Conservation (phyloP, 208 protist genomes). For the Wallacemonas sp. region DNA sequence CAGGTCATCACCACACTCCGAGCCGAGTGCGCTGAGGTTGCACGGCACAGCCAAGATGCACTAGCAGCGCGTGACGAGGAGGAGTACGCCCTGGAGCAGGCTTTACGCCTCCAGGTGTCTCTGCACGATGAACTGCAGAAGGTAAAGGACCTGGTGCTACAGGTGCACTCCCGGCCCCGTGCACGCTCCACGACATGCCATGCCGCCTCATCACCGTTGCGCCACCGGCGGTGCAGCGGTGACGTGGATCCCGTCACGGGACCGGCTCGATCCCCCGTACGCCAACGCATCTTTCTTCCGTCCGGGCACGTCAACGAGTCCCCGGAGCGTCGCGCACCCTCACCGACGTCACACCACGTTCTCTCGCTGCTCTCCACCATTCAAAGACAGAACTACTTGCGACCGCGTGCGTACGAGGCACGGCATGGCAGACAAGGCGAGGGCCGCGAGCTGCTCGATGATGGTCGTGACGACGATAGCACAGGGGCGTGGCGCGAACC, state of each 20-base stretch:
- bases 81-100: constrained; percentile 1
- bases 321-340: neutral
- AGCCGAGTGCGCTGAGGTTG: neutral
- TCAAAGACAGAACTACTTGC: constrained; percentile 68
- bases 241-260: neutral
- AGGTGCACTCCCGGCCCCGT: neutral
- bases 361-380: constrained; percentile 66
- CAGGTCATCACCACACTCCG: constrained; percentile 5
- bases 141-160: constrained; percentile 24
- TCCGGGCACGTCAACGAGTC: constrained; percentile 16
- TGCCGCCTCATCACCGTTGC: neutral
- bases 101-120: constrained; percentile 17
- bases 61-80: neutral
- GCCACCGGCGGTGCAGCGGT: neutral
- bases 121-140: constrained; percentile 25
- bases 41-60: neutral
- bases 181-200: neutral
- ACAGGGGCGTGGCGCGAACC: too few relatives aligned
- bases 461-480: too few relatives aligned
- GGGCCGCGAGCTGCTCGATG: neutral
- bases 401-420: constrained; percentile 55
- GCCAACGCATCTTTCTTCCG: constrained; percentile 23
- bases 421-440: constrained; percentile 26
- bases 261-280: too few relatives aligned
- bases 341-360: constrained; percentile 56